Base-by-base conservation (phyloP, 331 rosid species). In the Quercus phellos region DNA sequence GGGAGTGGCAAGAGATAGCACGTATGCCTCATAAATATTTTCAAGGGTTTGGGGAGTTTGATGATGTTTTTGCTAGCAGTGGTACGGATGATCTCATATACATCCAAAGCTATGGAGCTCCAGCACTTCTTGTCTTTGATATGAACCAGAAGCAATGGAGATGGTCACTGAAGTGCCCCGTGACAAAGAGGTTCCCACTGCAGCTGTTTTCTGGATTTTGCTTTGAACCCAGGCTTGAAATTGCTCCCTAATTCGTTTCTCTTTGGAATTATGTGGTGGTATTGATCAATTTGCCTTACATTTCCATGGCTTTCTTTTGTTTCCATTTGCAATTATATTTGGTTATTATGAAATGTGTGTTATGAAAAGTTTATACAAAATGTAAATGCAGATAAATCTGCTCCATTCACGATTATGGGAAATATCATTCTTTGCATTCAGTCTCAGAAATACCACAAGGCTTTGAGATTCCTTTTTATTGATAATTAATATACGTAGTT, bases 191-290 rank as follows among this genome's bases (percentile, higher is more conserved):
- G 80, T 93, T 93, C 56, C 92, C 98, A 0, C 90, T 93, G 70
- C 97, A 93, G 88, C 91, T 93, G 68, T 93, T 93, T 74, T 84
- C 97, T n/a, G 98, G 98, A 32, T 93, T 93, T 78, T 90, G 97
- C 90, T 93, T 93, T 3, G 97, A 93, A 74, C 98, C 98, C 14
- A 84, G 97, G 85, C 98, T 93, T 74, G 91, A 89, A 83, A 78
- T 89, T 70, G 76, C 90, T 78, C 98, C 99, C 7, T 95, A 84
- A 88, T 58, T 83, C 59, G 68, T 79, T 53, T 68, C 53, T 38
- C 43, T 76, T 70, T 80, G 60, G 74, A 73, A 71, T 80, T 24
- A 68, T 53, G 71, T 29, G 81, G 87, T 82, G 82, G 74, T 73
- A 34, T 82, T 60, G 70, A 43, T 83, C 66, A 30, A 16, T 60